Base-by-base conservation (phyloP, 2,329 filamentous ascomycete genomes). In the Colletotrichum camelliae region DNA sequence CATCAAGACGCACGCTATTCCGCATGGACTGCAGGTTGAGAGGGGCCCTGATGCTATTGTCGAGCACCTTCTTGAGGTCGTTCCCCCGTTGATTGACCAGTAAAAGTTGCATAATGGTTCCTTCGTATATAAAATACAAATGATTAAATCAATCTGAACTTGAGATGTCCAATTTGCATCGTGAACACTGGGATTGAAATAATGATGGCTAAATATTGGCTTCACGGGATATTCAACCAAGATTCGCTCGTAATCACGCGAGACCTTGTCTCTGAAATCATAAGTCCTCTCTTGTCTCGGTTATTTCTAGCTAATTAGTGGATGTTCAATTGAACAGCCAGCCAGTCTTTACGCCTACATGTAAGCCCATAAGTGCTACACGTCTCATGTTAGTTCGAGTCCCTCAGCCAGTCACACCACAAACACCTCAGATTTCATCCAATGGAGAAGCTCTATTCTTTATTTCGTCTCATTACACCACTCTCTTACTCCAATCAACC, bases 21-120 rank as follows among this genome's bases (percentile, higher is more conserved):
- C 90, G 0, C 85, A 89, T 37, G 89, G 89, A 0, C 79, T 91
- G 67, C 89, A 91, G 77, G 87, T 89, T 3, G 84, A 89, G 76
- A 85, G 83, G 70, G 89, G 89, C 0, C 89, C 89, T 0, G 89
- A 91, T 80, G 89, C 87, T 5, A 84, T 91, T n/a, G 88, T 91
- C 1, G 88, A 89, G 68, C 88, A 88, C 79, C 80, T 91, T 61
- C 81, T 85, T 52, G 85, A 87, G 78, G 81, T 86, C 67, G 78
- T 88, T 18, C 86, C 86, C 4, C 60, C 60, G 10, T 70, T 83
- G 12, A 61, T 83, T 35, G 81, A 77, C 0, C 48, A 57, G 55
- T 69, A 27, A 58, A 12, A 43, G 35, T 1, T 7, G 0, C 21
- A 29, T 1, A n/a, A n/a, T 64, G 61, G 1, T 9, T 0, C 7